Conservation (phyloP, 495 filamentous ascomycete genomes). For the Platismatia glauca region DNA sequence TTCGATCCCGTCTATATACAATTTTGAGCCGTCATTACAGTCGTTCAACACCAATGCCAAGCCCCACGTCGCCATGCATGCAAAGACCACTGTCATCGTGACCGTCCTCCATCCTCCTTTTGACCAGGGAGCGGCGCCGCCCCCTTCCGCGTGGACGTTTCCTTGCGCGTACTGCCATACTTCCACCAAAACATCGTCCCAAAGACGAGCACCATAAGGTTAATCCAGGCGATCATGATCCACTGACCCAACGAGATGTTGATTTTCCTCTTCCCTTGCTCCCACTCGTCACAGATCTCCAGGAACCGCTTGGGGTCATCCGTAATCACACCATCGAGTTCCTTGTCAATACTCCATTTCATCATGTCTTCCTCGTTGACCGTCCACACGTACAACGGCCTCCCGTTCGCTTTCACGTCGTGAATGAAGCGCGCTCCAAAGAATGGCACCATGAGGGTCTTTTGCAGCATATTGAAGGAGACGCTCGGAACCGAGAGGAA, state of each 20-base stretch:
- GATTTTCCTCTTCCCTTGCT: constrained; percentile 18
- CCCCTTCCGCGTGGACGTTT: not conserved
- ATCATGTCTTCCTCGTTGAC: constrained; percentile 68
- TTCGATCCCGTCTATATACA: not conserved
- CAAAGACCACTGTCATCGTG: not conserved
- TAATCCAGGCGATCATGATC: constrained; percentile 18
- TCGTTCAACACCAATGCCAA: not conserved
- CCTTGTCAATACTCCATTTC: constrained; percentile 55
- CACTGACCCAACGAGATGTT: constrained; percentile 14
- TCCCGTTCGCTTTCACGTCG: constrained; percentile 43
- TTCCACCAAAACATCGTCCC: constrained; percentile 20
- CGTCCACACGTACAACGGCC: constrained; percentile 71
- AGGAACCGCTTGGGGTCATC: constrained; percentile 45
- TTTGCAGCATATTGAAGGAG: constrained; percentile 65
- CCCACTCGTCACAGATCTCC: constrained; percentile 35
- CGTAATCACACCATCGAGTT: constrained; percentile 50
- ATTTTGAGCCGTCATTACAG: not conserved
- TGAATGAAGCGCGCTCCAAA: constrained; percentile 54
- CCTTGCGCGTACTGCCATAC: constrained; percentile 10
- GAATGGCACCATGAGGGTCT: constrained; percentile 52
- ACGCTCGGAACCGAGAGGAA: constrained; percentile 55
- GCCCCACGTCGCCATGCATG: not conserved
- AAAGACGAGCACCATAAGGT: constrained; percentile 22
- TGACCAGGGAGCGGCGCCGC: not conserved
- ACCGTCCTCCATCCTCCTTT: not conserved